Base-by-base conservation (phyloP, 2,329 filamentous ascomycete species). In the Nothophaeocryptopus gaeumannii region DNA sequence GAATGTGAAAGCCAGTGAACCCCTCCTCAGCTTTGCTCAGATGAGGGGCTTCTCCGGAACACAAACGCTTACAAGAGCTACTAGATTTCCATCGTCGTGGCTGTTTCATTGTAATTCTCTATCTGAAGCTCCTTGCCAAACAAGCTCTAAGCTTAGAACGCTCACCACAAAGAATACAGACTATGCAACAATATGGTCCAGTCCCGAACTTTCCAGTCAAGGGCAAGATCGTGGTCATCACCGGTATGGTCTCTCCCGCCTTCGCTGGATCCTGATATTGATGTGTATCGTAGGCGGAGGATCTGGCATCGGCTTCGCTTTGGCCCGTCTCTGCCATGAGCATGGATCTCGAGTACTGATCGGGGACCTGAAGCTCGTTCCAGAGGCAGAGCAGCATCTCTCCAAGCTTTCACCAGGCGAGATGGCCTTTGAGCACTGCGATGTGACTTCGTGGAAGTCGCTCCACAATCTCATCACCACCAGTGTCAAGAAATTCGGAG, bases 151-250 rank as follows among this genome's bases (percentile, higher is more conserved):
- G 20, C 20, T 26, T 7, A 26, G 20, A 26, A 26, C 20, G 20
- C 20, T 26, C 20, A 7, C 20, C 20, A 26, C 4, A 26, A 26
- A 26, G 4, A 10, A 40, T 14, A 8, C 8, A 26, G 26, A 33
- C 46, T 38, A 58, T 58, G 52, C 53, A 58, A 32, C 31, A 44
- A 30, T 53, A 60, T 48, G 55, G 58, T 14, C 53, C 55, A 11
- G 55, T 61, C 33, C 43, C 43, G n/a, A 36, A 59, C 35, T 59
- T 58, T 40, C 51, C 52, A 3, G 16, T 61, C 51, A 46, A 54
- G 26, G 41, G 41, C 40, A 59, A 59, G 37, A 59, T 54, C 45
- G 54, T 55, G 12, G 51, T 41, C 33, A 51, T 56, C 14, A 56
- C 50, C n/a, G 56, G 54, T 37, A 38, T 29, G 26, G 26, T 16